Conservation (phyloP, 1,284 basidiomycete genomes). For the Omphalotus olearius region DNA sequence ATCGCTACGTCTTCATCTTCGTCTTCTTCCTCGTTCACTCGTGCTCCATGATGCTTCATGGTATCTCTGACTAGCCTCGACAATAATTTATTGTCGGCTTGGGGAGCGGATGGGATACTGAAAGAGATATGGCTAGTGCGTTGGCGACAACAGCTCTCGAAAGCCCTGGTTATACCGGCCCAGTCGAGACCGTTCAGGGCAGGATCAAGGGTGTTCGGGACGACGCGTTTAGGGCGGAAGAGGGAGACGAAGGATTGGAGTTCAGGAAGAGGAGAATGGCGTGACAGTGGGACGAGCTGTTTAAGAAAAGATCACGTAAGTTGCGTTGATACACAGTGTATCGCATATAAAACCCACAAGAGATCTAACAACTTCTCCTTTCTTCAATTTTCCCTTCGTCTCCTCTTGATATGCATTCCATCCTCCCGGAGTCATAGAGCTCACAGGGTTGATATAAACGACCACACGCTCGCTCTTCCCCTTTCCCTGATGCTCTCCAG, state of each 20-base stretch:
- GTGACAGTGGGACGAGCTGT: conserved; percentile 77
- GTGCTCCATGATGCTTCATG: background rate
- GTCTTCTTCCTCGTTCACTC: conserved; percentile 18
- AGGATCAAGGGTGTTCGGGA: conserved; percentile 78
- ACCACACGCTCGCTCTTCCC: conserved; percentile 44
- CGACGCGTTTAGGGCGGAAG: conserved; percentile 70
- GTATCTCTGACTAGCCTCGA: background rate
- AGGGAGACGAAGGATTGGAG: conserved; percentile 73
- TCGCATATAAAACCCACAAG: conserved; percentile 42
- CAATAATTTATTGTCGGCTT: background rate
- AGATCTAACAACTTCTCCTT: conserved; percentile 35
- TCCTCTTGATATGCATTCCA: conserved; percentile 61
- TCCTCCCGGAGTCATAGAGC: conserved; percentile 48
- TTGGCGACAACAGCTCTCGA: conserved; percentile 39
- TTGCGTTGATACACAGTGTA: background rate
- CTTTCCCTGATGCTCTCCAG: conserved; percentile 3
- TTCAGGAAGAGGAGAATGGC: conserved; percentile 86
- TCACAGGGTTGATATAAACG: conserved; percentile 75
- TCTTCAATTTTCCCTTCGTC: conserved; percentile 36
- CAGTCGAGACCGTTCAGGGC: conserved; percentile 63
- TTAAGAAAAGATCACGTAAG: background rate
- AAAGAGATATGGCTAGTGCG: conserved; percentile 25
- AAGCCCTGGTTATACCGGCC: conserved; percentile 63
- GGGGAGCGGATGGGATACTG: conserved; percentile 7
- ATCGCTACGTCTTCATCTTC: conserved; percentile 44